phyloP scores from a whole-genome alignment of 2,329 filamentous ascomycete genomes.

The Pyricularia pennisetigena region DNA sequence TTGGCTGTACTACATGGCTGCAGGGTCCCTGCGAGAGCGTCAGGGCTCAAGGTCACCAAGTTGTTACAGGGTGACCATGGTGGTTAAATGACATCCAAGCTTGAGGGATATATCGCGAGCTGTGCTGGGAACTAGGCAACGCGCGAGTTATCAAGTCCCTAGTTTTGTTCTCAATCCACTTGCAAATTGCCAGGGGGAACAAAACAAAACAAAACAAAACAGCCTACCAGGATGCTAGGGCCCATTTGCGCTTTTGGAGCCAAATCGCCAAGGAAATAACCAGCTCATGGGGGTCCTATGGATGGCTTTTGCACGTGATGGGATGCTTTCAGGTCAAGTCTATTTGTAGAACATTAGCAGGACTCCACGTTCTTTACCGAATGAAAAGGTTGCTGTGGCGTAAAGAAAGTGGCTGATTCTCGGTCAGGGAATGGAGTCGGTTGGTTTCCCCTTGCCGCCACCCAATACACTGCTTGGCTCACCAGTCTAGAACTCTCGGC shows the following conservation, averaged over 20 bases:
- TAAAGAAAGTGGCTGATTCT: neutral
- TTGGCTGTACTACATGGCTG: neutral
- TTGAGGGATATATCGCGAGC: no score
- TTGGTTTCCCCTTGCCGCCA: neutral
- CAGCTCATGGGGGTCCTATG: neutral
- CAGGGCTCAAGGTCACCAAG: neutral
- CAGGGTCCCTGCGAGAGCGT: neutral
- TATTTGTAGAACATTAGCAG: neutral
- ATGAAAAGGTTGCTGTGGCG: neutral
- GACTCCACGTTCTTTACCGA: neutral
- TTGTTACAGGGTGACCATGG: neutral
- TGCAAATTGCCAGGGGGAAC: no score
- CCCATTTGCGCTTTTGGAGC: no score
- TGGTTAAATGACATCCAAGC: no score
- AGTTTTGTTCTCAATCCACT: neutral
- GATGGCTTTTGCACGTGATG: neutral
- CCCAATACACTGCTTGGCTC: neutral
- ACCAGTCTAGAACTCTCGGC: neutral
- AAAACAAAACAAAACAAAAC: no score
- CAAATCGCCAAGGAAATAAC: neutral
- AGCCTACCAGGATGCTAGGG: no score
- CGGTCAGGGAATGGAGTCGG: neutral
- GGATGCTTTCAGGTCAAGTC: neutral
- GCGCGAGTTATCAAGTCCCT: neutral
- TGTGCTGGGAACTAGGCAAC: no score